phyloP scores from a whole-genome alignment of 352 stramenopile species.

The Pseudoperonospora humuli region DNA sequence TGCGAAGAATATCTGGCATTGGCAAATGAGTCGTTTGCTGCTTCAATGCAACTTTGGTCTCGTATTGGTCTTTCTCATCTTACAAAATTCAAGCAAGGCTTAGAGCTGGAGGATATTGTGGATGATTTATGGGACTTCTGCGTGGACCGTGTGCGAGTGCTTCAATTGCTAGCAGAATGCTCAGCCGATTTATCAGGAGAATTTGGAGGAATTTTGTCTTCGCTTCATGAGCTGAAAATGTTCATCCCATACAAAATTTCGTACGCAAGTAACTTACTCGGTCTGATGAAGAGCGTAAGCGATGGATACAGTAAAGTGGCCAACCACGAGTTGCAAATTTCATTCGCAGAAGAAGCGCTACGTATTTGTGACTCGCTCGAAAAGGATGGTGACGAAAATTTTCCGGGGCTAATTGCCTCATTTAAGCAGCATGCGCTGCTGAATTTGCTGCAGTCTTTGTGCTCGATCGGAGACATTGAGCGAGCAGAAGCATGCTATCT shows the following conservation, averaged over 20 bases:
- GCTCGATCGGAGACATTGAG: conserved; percentile 37
- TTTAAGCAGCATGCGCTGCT: conserved; percentile 43
- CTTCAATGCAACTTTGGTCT: conserved; percentile 46
- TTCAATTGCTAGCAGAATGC: conserved; percentile 23
- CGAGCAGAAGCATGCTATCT: conserved; percentile 57
- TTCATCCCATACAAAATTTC: conserved; percentile 51
- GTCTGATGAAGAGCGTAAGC: conserved; percentile 41
- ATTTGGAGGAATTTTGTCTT: conserved; percentile 34
- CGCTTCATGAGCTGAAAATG: conserved; percentile 67
- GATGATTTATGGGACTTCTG: conserved; percentile 78
- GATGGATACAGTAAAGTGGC: conserved; percentile 34
- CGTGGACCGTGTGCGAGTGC: conserved; percentile 52
- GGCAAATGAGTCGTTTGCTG: conserved; percentile 43
- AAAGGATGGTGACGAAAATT: conserved; percentile 19
- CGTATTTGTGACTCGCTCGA: conserved; percentile 48
- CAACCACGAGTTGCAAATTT: conserved; percentile 30
- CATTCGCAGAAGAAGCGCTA: conserved; percentile 55
- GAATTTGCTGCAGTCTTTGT: conserved; percentile 45
- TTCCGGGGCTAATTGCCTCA: conserved; percentile 10
- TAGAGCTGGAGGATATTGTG: conserved; percentile 67
- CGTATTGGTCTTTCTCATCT: conserved; percentile 56
- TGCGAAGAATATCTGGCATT: conserved; percentile 53
- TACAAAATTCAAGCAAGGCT: conserved; percentile 50
- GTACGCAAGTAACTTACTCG: conserved; percentile 33
- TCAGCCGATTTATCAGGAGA: conserved; percentile 3